These are phyloP conservation scores for Pleurotus giganteus DNA, from an alignment of 768 basidiomycete species.

Conservation along the genomic window DNA sequence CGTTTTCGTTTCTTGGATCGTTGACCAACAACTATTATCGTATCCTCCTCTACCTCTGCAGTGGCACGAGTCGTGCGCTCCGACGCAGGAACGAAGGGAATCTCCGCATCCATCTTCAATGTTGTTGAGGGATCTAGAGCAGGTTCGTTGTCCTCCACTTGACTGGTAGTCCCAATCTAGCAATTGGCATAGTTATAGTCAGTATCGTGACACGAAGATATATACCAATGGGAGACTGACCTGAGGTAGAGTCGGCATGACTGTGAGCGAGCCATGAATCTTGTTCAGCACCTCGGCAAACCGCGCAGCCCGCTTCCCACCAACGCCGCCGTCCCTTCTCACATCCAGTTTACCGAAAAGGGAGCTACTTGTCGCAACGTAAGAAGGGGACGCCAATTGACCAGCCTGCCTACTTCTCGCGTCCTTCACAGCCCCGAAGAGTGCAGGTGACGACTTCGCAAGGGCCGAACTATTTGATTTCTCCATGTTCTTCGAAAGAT, in stretches of 20 bases:
- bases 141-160: not conserved
- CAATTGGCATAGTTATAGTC: constrained; percentile 15
- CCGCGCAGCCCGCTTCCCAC: constrained; percentile 16
- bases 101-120: constrained; percentile 55
- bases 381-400: constrained; percentile 18
- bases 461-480: too few species aligned
- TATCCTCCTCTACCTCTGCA: constrained; percentile 45
- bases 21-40: constrained; percentile 73
- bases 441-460: not conserved
- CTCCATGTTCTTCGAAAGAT: not conserved
- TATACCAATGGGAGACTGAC: constrained; percentile 21
- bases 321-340: constrained; percentile 2
- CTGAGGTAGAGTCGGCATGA: constrained; percentile 53
- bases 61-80: constrained; percentile 38
- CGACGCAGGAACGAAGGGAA: constrained; percentile 73
- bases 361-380: constrained; percentile 36
- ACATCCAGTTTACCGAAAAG: constrained; percentile 40
- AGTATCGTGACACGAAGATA: not conserved
- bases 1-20: constrained; percentile 68
- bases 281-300: constrained; percentile 59
- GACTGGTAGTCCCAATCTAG: constrained; percentile 18
- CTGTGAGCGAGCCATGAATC: constrained; percentile 64
- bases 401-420: constrained; percentile 7
- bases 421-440: not conserved
- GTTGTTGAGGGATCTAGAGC: not conserved